Percentiles rank a stretch among this genome's conserved stretches.
phyloP scores from a whole-genome alignment of 169 alveolate genomes.

The Babesia caballi region DNA sequence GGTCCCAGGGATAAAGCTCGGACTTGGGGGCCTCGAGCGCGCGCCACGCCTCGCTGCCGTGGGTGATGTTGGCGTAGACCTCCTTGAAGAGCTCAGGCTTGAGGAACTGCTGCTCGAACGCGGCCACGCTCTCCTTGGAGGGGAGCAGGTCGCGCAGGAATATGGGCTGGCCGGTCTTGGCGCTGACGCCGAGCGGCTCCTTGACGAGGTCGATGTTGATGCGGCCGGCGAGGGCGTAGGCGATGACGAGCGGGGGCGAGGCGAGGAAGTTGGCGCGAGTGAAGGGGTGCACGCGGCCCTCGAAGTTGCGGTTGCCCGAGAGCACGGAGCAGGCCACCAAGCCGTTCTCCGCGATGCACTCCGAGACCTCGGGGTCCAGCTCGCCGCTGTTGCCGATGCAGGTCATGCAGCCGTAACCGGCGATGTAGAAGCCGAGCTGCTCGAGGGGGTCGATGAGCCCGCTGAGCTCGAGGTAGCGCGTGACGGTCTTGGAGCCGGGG shows the following conservation, averaged over 20 bases:
- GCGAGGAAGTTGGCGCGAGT: constrained; percentile 95
- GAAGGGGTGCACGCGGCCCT: constrained; percentile 93
- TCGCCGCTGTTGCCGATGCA: constrained; percentile 97
- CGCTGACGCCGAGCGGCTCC: constrained; percentile 86
- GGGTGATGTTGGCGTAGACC: constrained; percentile 84
- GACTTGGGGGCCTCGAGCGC: constrained; percentile 84
- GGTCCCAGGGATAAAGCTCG: constrained; percentile 89
- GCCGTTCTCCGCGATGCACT: constrained; percentile 85
- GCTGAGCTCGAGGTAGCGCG: constrained; percentile 74
- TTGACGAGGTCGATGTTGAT: constrained; percentile 88
- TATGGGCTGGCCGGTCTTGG: constrained; percentile 84
- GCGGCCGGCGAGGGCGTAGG: constrained; percentile 93
- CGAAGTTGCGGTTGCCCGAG: constrained; percentile 94
- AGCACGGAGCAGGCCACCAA: constrained; percentile 92
- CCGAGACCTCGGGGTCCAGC: constrained; percentile 87
- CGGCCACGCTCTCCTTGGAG: constrained; percentile 80
- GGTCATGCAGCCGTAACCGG: constrained; percentile 98
- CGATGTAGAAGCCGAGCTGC: constrained; percentile 89
- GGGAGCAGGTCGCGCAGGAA: constrained; percentile 92
- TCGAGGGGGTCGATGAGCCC: constrained; percentile 87
- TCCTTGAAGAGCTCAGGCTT: constrained; percentile 91
- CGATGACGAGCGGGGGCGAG: constrained; percentile 96
- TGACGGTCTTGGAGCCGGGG: constrained; percentile 87
- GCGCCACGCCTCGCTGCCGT: constrained; percentile 92
- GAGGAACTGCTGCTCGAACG: constrained; percentile 75